phyloP scores from a whole-genome alignment of 768 basidiomycete genomes.

The Paxillus rubicundulus region DNA sequence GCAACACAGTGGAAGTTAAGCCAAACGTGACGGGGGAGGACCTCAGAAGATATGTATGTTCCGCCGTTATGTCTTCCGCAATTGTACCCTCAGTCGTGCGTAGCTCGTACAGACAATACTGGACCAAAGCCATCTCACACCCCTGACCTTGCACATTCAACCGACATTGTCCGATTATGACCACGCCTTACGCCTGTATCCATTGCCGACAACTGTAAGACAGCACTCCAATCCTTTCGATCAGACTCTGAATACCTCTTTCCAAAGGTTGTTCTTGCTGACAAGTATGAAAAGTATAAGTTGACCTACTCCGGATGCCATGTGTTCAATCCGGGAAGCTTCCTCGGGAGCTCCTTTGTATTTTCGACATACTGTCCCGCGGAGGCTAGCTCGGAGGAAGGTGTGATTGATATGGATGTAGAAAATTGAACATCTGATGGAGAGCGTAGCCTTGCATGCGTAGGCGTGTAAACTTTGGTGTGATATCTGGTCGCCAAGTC shows the following conservation, averaged over 20 bases:
- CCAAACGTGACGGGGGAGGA: slow-evolving; percentile 74
- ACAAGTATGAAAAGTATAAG: slow-evolving; percentile 95
- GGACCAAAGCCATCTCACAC: slow-evolving; percentile 93
- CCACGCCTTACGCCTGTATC: slow-evolving; percentile 89
- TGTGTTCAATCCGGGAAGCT: slow-evolving; percentile 96
- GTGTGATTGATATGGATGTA: slow-evolving; percentile 40
- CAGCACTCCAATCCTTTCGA: neutral
- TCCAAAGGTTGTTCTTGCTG: slow-evolving; percentile 81
- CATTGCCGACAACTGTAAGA: slow-evolving; percentile 86
- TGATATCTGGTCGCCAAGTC: neutral
- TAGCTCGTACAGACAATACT: slow-evolving; percentile 95
- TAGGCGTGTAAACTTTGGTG: neutral
- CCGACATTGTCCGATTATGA: slow-evolving; percentile 89
- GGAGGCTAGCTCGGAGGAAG: slow-evolving; percentile 81
- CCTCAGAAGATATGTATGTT: slow-evolving; percentile 82
- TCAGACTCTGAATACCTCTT: slow-evolving; percentile 5
- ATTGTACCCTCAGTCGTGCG: neutral
- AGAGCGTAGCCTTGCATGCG: neutral
- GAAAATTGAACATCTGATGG: slow-evolving; percentile 29
- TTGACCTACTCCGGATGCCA: slow-evolving; percentile 98
- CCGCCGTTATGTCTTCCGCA: neutral
- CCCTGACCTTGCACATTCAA: slow-evolving; percentile 79
- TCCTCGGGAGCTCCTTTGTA: slow-evolving; percentile 74
- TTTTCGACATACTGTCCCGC: slow-evolving; percentile 93
- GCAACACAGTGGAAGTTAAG: slow-evolving; percentile 89